Evolutionary conservation across 129 eudicot species (phyloP).

Genomic region (Helianthus tuberosus): DNA sequence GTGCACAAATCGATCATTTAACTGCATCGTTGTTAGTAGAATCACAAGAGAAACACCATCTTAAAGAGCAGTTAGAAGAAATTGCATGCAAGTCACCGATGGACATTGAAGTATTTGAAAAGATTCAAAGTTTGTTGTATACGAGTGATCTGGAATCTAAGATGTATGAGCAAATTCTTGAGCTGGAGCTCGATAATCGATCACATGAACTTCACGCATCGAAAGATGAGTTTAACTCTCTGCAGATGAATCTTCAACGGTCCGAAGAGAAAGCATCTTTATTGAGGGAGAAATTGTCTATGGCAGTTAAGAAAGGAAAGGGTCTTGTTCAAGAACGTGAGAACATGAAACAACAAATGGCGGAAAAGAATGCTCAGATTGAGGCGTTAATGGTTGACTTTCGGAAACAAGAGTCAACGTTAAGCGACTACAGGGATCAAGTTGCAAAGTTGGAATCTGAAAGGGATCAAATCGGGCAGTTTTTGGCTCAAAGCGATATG

Average conservation of each 20-base stretch:
- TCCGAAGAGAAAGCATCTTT: constrained; percentile 74
- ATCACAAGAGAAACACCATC: constrained; percentile 62
- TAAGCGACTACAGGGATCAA: constrained; percentile 53
- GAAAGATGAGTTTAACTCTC: constrained; percentile 52
- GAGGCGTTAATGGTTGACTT: constrained; percentile 63
- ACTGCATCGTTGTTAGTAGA: constrained; percentile 52
- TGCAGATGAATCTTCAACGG: constrained; percentile 58
- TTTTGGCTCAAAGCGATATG: constrained; percentile 60
- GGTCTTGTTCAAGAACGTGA: constrained; percentile 97
- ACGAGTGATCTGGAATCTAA: constrained; percentile 55
- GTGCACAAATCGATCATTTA: constrained; percentile 54
- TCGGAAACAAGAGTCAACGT: constrained; percentile 46
- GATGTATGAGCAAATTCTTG: constrained; percentile 56
- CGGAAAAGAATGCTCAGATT: constrained; percentile 74
- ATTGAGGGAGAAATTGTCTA: constrained; percentile 81
- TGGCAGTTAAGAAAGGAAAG: constrained; percentile 97
- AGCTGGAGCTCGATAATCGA: constrained; percentile 44
- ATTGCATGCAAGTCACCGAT: constrained; percentile 42
- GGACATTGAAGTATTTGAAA: constrained; percentile 46
- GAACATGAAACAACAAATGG: constrained; percentile 58
- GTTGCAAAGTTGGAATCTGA: constrained; percentile 60
- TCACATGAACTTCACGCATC: constrained; percentile 46
- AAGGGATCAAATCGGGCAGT: constrained; percentile 66
- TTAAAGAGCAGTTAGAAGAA: constrained; percentile 50
- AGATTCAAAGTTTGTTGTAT: constrained; percentile 56